Conservation (phyloP, 331 rosid species). For the Quercus lobata region DNA sequence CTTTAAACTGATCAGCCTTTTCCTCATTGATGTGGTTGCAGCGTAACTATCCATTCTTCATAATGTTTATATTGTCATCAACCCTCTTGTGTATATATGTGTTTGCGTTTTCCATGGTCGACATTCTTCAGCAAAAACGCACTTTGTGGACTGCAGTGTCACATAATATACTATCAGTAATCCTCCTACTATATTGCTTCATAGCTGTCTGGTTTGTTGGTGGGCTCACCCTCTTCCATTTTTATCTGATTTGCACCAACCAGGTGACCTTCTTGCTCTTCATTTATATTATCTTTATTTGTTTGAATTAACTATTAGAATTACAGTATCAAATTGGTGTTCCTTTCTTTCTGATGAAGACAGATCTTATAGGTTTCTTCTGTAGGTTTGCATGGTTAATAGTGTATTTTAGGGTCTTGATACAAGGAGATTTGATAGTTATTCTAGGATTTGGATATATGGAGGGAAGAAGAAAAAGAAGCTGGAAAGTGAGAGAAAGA, state of each 20-base stretch:
- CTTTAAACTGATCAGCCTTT: conserved; percentile 14
- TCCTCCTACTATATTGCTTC: conserved; percentile 84
- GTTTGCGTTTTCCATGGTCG: conserved; percentile 71
- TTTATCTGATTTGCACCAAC: conserved; percentile 79
- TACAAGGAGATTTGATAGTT: too few relatives aligned
- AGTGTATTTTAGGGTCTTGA: too few relatives aligned
- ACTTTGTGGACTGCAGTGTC: conserved; percentile 44
- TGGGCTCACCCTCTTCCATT: conserved; percentile 83
- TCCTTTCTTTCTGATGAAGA: neutral
- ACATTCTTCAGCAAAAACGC: conserved; percentile 46
- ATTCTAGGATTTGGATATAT: too few relatives aligned
- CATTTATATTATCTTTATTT: neutral
- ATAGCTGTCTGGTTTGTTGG: conserved; percentile 89
- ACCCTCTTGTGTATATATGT: conserved; percentile 77
- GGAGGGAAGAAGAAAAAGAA: too few relatives aligned
- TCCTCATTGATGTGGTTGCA: conserved; percentile 40
- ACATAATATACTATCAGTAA: conserved; percentile 49
- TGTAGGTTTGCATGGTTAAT: too few relatives aligned
- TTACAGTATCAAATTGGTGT: neutral
- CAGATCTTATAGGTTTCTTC: too few relatives aligned
- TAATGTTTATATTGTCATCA: conserved; percentile 70
- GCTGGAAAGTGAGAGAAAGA: too few relatives aligned
- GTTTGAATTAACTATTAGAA: neutral
- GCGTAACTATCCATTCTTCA: conserved; percentile 88
- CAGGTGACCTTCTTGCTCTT: conserved; percentile 47